Base-by-base conservation (phyloP, 495 filamentous ascomycete species). In the Tuber brumale region DNA sequence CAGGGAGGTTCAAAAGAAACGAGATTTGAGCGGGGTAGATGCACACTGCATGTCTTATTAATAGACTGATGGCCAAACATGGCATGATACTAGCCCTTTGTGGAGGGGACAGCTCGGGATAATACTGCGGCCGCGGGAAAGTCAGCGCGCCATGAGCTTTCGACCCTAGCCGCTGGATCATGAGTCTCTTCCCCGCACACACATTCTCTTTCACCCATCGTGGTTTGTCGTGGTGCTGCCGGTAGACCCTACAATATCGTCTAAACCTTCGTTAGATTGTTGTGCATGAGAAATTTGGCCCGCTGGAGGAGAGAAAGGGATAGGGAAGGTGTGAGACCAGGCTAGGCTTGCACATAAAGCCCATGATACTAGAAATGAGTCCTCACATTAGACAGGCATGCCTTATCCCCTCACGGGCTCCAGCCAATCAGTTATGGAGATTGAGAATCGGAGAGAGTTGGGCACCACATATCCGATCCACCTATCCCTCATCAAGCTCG, bases 11-110 rank as follows among this genome's bases (percentile, higher is more conserved):
- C 31, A 7, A 35, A 66, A 66, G 57, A 66, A 66, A 35, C 57
- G 57, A 35, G 27, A 14, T 66, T 66, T 31, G 35, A 66, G 57
- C 57, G 57, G 57, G 57, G 57, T 66, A 66, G 57, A 66, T 66
- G 57, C 57, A 12, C 57, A 66, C 57, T 27, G 4, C 57, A 35
- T 66, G 57, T 66, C 57, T 66, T 66, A 66, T 66, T 35, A 66
- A 66, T 66, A 66, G 57, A 66, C 57, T 66, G 27, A 35, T 66
- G 57, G 27, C 18, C 57, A 66, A 66, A 66, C 27, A 66, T 66
- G 57, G 57, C 3, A 66, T 35, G 27, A 66, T 66, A 35, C 57
- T 35, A 66, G 35, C 57, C 8, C 57, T 3, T 12, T 66, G 14
- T 35, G 57, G 57, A 66, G 6, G 27, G 31, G 57, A 66, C 14